A percentile compares a stretch with the other conserved stretches of the same genome.
These are phyloP conservation scores for Aspergillus japonicus DNA, from an alignment of 2,329 filamentous ascomycete genomes.

Conservation along the genomic window DNA sequence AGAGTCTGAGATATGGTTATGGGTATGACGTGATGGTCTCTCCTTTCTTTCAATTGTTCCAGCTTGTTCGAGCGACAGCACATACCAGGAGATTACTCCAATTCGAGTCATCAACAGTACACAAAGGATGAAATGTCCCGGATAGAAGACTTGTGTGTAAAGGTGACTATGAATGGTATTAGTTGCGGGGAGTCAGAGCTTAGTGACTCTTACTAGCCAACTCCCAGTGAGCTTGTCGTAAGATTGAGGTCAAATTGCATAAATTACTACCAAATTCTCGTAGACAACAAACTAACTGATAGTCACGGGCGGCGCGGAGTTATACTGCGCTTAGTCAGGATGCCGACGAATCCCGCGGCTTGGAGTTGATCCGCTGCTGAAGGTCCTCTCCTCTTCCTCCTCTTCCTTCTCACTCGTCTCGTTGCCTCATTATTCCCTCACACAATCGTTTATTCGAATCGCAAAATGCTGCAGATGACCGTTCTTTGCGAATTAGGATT, in stretches of 20 bases:
- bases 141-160: neutral
- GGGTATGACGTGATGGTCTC: conserved; percentile 13
- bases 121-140: neutral
- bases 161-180: neutral
- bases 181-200: neutral
- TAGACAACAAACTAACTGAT: neutral
- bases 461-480: conserved; percentile 28
- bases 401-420: conserved; percentile 7
- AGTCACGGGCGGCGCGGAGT: neutral
- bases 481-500: conserved; percentile 20
- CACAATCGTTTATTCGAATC: conserved; percentile 8
- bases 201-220: neutral
- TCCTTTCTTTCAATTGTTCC: conserved; percentile 5
- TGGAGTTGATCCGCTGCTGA: conserved; percentile 23
- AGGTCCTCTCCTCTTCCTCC: conserved; percentile 8
- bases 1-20: neutral
- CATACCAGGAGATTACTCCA: neutral
- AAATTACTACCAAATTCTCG: neutral
- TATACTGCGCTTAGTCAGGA: conserved; percentile 20
- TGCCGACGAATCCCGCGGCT: conserved; percentile 14
- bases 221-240: neutral
- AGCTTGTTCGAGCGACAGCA: conserved; percentile 8
- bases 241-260: neutral
- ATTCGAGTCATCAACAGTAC: neutral
- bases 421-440: conserved; percentile 10